Base-by-base conservation (phyloP, 1,284 basidiomycete genomes). In the Rhodotorula sp. region DNA sequence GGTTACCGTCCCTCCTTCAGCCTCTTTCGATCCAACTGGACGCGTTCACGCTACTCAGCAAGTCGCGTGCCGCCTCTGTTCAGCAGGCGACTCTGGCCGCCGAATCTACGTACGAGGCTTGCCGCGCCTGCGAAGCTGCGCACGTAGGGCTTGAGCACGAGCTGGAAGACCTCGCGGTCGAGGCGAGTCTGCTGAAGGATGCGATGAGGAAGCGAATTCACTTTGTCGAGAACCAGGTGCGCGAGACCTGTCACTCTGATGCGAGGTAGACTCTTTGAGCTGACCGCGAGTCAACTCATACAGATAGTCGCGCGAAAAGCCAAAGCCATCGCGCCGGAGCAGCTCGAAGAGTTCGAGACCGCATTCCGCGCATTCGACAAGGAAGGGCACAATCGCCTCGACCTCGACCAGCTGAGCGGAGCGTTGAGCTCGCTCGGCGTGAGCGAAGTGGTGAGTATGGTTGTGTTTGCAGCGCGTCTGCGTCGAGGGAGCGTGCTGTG, bases 361-460 rank as follows among this genome's bases (percentile, higher is more conserved):
- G 97, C 95, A 2, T 99, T 98, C 87, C 88, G 95, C 68, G 95
- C 97, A 83, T 99, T 99, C 79, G 95, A 97, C 81, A 89, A 89
- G 76, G 93, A 97, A 78, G 90, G 92, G 77, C 88, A 89, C 60
- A 97, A 97, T 81, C 92, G 90, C 0, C 86, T 99, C 49, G 88
- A 87, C 67, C 83, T 90, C 66, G 86, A 91, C 3, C 93, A 98
- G 81, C 90, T 97, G 85, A 88, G 89, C 23, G 93, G 93, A 19
- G 95, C 95, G 0, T 85, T 99, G 26, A 95, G 95, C 3, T 94
- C 92, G 82, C 84, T 98, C 60, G 95, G 95, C 1, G 93, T 99
- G 70, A n/a, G 60, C 1, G 73, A 75, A 49, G 60, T 68, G 31
- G 72, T 76, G 57, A 60, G 72, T 67, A 18, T 23, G 43, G 38